phyloP scores from a whole-genome alignment of 2,329 filamentous ascomycete genomes.

The Neoarthrinium moseri region DNA sequence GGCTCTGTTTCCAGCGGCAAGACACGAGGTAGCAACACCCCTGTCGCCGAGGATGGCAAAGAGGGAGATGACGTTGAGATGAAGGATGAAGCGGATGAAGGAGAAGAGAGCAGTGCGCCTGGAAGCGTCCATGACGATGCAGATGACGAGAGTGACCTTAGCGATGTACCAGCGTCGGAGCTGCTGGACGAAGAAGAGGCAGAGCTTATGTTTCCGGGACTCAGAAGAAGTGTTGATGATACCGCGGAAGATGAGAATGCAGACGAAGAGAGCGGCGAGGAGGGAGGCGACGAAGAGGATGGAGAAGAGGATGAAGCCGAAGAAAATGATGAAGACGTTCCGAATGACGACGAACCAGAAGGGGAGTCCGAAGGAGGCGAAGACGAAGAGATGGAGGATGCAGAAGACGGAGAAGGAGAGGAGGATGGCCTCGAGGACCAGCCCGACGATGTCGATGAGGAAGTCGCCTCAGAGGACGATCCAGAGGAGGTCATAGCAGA shows the following conservation, averaged over 20 bases:
- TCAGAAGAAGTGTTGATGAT: constrained; percentile 32
- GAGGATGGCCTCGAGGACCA: constrained; percentile 16
- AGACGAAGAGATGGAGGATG: constrained; percentile 11
- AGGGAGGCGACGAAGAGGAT: constrained; percentile 15
- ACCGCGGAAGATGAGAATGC: constrained; percentile 3
- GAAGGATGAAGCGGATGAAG: constrained; percentile 15
- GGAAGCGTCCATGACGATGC: constrained; percentile 64
- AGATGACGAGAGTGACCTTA: constrained; percentile 69
- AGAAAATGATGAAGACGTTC: constrained; percentile 17
- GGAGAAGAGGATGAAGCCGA: constrained; percentile 20
- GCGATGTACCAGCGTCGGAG: constrained; percentile 61
- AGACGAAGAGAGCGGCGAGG: constrained; percentile 18
- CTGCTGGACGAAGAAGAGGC: constrained; percentile 51
- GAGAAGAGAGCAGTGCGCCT: constrained; percentile 46
- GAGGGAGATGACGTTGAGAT: constrained; percentile 34
- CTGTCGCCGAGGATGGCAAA: constrained; percentile 28
- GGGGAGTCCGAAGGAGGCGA: constrained; percentile 11
- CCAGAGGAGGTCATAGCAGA: neutral
- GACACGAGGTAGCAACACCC: constrained; percentile 37
- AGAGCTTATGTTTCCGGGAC: constrained; percentile 51
- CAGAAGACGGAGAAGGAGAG: constrained; percentile 16
- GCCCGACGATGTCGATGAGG: constrained; percentile 3
- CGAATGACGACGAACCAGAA: constrained; percentile 8
- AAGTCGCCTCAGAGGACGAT: neutral
- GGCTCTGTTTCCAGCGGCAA: constrained; percentile 53